Evolutionary conservation across 225 moss, liverwort and hornwort genomes (phyloP).

Genomic region (Sphagnum contortum): DNA sequence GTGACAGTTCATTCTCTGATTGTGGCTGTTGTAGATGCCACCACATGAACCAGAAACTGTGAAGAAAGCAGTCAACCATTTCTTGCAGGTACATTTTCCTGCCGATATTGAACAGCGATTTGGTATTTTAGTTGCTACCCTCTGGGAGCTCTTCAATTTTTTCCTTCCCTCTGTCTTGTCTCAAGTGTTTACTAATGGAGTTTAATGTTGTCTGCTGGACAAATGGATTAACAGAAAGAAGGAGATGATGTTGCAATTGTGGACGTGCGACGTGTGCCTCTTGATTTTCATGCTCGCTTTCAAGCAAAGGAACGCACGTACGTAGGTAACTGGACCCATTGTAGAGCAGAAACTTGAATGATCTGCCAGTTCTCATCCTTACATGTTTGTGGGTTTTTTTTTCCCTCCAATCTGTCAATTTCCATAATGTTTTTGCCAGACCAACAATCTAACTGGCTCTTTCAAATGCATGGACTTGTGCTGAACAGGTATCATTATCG

Average conservation of each 20-base stretch:
- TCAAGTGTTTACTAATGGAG: no score
- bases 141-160: no score
- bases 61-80: conserved; percentile 81
- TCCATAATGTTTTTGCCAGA: no score
- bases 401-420: no score
- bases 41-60: conserved; percentile 71
- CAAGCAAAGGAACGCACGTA: conserved; percentile 98
- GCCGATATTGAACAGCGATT: no score
- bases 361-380: no score
- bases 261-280: conserved; percentile 54
- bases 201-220: conserved; percentile 4
- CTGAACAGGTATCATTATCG: conserved; percentile 80
- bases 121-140: no score
- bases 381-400: no score
- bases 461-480: background rate
- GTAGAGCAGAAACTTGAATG: background rate
- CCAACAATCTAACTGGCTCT: no score
- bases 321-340: conserved; percentile 40
- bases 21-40: conserved; percentile 52
- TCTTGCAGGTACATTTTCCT: conserved; percentile 51
- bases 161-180: no score
- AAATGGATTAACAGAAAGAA: conserved; percentile 56
- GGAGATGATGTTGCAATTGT: conserved; percentile 81
- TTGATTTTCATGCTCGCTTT: conserved; percentile 76
- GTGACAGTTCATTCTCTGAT: no score